phyloP scores from a whole-genome alignment of 768 basidiomycete genomes.

The Serpula lacrymans region DNA sequence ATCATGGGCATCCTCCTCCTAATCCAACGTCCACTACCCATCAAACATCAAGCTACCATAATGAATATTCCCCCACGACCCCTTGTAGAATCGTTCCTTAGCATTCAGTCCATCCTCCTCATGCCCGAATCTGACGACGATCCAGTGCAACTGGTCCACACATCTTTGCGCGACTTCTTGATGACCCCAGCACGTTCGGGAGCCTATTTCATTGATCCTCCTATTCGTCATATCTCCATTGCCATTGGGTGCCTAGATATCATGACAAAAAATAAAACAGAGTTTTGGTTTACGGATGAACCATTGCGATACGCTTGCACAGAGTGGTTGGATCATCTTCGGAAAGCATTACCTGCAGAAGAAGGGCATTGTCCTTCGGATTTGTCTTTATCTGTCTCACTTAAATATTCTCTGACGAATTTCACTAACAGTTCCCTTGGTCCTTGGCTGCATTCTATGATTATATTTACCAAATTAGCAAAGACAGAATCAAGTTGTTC shows the following conservation, averaged over 20 bases:
- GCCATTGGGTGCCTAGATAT: conserved; percentile 12
- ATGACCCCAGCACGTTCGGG: conserved; percentile 14
- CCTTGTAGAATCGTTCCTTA: conserved; percentile 11
- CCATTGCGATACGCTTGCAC: conserved; percentile 14
- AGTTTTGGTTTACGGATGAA: conserved; percentile 8
- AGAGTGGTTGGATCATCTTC: conserved; percentile 16
- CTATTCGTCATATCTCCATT: conserved; percentile 12
- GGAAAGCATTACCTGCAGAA: too few relatives aligned
- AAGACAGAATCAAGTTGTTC: too few relatives aligned
- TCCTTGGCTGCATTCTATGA: too few relatives aligned
- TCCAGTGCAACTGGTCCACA: conserved; percentile 17
- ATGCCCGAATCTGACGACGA: conserved; percentile 11
- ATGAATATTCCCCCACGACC: conserved; percentile 8
- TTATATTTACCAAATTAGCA: too few relatives aligned
- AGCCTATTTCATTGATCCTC: conserved; percentile 7
- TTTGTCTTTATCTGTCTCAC: too few relatives aligned
- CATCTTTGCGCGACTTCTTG: conserved; percentile 20
- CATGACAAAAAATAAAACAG: conserved; percentile 12
- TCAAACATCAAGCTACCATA: conserved; percentile 7
- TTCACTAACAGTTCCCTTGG: too few relatives aligned
- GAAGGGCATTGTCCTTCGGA: too few relatives aligned
- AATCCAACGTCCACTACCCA: conserved; percentile 10
- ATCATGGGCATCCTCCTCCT: conserved; percentile 14
- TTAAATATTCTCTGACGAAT: too few relatives aligned
- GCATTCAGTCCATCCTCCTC: conserved; percentile 16